phyloP scores from a whole-genome alignment of 202 grass and related monocot species.

The Alloteropsis angusta region DNA sequence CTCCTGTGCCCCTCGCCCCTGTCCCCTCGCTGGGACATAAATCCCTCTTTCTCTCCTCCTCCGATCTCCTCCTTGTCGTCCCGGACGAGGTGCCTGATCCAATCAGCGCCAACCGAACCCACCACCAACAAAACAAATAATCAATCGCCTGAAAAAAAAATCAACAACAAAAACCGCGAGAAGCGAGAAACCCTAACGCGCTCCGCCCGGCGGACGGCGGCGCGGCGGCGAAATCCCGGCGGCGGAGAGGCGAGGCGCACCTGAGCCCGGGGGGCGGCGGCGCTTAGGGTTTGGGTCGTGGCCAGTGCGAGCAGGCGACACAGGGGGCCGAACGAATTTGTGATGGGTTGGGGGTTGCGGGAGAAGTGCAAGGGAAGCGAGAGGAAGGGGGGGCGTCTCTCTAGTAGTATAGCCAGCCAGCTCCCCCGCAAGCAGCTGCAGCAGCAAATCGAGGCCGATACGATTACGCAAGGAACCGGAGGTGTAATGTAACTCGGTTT shows the following conservation, averaged over 20 bases:
- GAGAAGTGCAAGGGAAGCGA: slow-evolving; percentile 32
- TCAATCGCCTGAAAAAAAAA: neutral
- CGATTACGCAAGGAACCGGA: slow-evolving; percentile 3
- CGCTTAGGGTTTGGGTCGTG: slow-evolving; percentile 51
- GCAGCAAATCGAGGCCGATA: slow-evolving; percentile 17
- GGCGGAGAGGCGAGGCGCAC: neutral
- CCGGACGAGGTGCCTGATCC: slow-evolving; percentile 21
- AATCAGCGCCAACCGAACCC: slow-evolving; percentile 5
- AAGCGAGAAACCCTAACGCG: neutral
- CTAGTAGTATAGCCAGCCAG: neutral
- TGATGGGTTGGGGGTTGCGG: slow-evolving; percentile 32
- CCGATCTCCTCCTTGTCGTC: slow-evolving; percentile 39
- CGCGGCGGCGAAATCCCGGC: neutral
- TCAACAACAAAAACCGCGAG: neutral
- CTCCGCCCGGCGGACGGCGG: neutral
- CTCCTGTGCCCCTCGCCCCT: slow-evolving; percentile 71
- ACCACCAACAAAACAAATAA: neutral
- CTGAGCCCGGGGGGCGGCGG: slow-evolving; percentile 49
- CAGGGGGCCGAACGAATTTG: slow-evolving; percentile 9
- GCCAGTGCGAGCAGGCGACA: slow-evolving; percentile 32
- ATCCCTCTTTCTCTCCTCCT: slow-evolving; percentile 29
- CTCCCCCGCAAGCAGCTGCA: neutral
- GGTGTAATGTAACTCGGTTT: neutral
- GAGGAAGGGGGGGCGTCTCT: neutral
- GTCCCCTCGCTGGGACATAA: slow-evolving; percentile 86